A percentile compares a stretch with the other conserved stretches of the same genome.
phyloP scores from a whole-genome alignment of 2,329 filamentous ascomycete genomes.

The Elsinoe fawcettii region DNA sequence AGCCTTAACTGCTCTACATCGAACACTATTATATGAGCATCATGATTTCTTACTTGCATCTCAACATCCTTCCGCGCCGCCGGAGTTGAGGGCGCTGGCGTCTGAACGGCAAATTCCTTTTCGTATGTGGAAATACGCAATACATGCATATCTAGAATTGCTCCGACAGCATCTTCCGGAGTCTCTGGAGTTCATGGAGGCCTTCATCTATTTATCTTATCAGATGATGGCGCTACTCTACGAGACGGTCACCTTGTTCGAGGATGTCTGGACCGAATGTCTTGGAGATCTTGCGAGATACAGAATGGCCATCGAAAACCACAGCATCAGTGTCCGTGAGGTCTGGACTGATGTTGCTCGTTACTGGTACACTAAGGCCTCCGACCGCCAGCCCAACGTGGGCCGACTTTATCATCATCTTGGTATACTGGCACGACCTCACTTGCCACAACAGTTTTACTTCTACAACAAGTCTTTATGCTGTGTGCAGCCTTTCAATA shows the following conservation, averaged over 20 bases:
- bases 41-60: slow-evolving; percentile 65
- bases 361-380: slow-evolving; percentile 78
- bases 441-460: slow-evolving; percentile 62
- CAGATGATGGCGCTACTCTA: slow-evolving; percentile 81
- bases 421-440: slow-evolving; percentile 66
- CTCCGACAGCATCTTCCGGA: slow-evolving; percentile 65
- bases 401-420: slow-evolving; percentile 84
- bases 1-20: slow-evolving; percentile 70
- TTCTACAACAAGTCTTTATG: slow-evolving; percentile 65
- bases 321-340: slow-evolving; percentile 61
- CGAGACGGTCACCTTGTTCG: slow-evolving; percentile 75
- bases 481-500: slow-evolving; percentile 57
- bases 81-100: slow-evolving; percentile 59
- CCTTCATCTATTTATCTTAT: slow-evolving; percentile 83
- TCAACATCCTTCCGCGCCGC: slow-evolving; percentile 72
- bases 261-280: slow-evolving; percentile 90
- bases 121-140: slow-evolving; percentile 88
- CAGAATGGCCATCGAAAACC: slow-evolving; percentile 84
- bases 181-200: slow-evolving; percentile 80
- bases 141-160: slow-evolving; percentile 45
- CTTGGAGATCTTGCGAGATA: slow-evolving; percentile 80
- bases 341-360: slow-evolving; percentile 73
- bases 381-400: slow-evolving; percentile 64
- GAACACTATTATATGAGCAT: slow-evolving; percentile 48
- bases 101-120: slow-evolving; percentile 86